A percentile compares a stretch with the other conserved stretches of the same genome.
Conservation (phyloP, 768 basidiomycete species). For the Termitomyces sp. region DNA sequence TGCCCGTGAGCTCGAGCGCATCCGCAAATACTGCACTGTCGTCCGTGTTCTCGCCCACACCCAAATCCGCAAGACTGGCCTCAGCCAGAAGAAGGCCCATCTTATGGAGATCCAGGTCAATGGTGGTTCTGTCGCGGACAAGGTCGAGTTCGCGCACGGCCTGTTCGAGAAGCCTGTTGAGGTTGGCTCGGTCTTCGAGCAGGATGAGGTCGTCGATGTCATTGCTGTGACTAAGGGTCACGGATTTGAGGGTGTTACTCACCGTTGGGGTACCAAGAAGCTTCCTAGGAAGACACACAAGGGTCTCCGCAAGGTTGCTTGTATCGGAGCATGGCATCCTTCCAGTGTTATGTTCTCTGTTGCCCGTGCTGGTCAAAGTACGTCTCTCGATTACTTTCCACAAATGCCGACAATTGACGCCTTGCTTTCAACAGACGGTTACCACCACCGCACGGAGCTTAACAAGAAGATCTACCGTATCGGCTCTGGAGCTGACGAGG, state of each 20-base stretch:
- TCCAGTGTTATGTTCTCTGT: constrained; percentile 99
- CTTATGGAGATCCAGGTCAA: constrained; percentile 99
- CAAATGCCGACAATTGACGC: background rate
- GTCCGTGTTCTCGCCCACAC: constrained; percentile 99
- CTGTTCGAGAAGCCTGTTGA: constrained; percentile 97
- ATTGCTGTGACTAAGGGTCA: constrained; percentile 99
- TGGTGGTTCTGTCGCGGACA: constrained; percentile 93
- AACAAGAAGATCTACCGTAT: constrained; percentile 99
- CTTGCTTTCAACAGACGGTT: constrained; percentile 59
- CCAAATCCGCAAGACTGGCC: constrained; percentile 96
- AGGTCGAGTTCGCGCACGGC: constrained; percentile 91
- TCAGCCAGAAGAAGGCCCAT: constrained; percentile 99
- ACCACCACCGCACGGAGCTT: constrained; percentile 95
- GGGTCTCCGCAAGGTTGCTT: constrained; percentile 99
- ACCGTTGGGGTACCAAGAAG: constrained; percentile 99
- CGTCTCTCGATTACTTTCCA: constrained; percentile 25
- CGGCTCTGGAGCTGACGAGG: constrained; percentile 71
- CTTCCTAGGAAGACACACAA: constrained; percentile 99
- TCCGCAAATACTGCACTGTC: constrained; percentile 99
- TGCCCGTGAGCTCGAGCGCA: constrained; percentile 95
- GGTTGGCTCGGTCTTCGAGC: constrained; percentile 84
- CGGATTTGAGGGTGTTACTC: constrained; percentile 99
- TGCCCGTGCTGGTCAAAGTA: constrained; percentile 99
- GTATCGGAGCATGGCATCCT: constrained; percentile 98
- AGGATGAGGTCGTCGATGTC: constrained; percentile 94